Base-by-base conservation (phyloP, 768 basidiomycete species). In the Termitomyces sp. region DNA sequence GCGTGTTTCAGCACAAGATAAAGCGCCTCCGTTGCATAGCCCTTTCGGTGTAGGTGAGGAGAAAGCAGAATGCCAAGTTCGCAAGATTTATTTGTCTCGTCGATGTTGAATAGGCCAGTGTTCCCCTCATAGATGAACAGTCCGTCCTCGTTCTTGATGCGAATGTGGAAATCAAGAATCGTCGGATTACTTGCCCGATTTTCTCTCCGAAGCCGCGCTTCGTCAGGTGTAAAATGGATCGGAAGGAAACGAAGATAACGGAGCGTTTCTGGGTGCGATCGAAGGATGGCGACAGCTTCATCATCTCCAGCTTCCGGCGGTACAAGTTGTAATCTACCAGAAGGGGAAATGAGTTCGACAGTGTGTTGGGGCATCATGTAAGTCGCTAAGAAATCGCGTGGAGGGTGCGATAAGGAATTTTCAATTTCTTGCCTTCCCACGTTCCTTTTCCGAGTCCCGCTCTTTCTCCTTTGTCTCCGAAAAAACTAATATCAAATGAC, bases 1-100 rank as follows among this genome's bases (percentile, higher is more conserved):
- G 70, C 66, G 54, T 73, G 73, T 55, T 62, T 60, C 42, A 80
- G 59, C 17, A 77, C 30, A 11, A 66, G 64, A 56, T 78, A 75
- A 26, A 80, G 63, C 11, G 74, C 66, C 46, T 78, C 78, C 12
- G 78, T 79, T 35, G 72, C 77, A 45, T 76, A 56, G 1, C 74
- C 73, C 32, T 66, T 63, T 30, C 74, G 67, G 32, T 75, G 72
- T 7, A 66, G 55, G 21, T 72, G 69, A 5, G 75, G 71, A 30
- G 61, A 56, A 40, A 79, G 59, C 21, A 75, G 56, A 54, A 80
- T 73, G 14, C 77, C 77, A 3, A 66, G 63, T 55, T 79, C 75
- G 58, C 76, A 76, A 12, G 71, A 72, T 7, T 60, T 59, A 55
- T 72, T 62, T 9, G 35, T 45, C 5, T 63, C 61, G 54, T 79